Conservation (phyloP, 2,329 filamentous ascomycete genomes). For the Colletotrichum sp. region DNA sequence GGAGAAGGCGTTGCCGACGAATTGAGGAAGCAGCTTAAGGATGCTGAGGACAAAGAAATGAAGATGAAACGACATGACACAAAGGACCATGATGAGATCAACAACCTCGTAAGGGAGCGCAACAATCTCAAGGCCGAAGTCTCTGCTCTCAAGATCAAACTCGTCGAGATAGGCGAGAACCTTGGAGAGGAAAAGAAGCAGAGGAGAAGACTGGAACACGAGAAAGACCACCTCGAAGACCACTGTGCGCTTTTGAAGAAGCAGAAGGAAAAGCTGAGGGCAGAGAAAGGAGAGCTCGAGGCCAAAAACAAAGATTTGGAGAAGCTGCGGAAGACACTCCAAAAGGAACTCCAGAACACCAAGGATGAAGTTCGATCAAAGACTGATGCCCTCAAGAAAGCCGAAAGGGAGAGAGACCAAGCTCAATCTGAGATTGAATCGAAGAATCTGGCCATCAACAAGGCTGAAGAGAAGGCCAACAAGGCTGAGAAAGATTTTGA, state of each 20-base stretch:
- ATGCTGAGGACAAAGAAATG: no score
- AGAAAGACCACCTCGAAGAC: neutral
- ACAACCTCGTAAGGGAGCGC: neutral
- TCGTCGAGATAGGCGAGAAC: neutral
- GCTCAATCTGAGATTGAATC: neutral
- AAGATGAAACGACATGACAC: no score
- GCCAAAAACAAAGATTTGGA: neutral
- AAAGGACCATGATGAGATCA: neutral
- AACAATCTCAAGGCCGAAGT: neutral
- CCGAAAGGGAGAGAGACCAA: neutral
- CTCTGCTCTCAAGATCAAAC: neutral
- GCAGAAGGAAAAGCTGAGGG: neutral
- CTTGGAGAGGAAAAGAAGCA: neutral
- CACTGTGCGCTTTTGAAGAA: no score
- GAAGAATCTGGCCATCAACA: neutral
- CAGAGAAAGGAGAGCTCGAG: neutral
- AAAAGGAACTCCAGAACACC: neutral
- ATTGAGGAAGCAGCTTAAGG: neutral
- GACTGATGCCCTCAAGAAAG: neutral
- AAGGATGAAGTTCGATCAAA: neutral
- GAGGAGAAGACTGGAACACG: neutral
- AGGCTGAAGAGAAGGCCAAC: neutral
- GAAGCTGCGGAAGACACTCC: neutral
- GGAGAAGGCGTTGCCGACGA: neutral
- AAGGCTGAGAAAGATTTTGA: no score